Conservation (phyloP, 139 green algal species). For the Chlamydomonas applanata region DNA sequence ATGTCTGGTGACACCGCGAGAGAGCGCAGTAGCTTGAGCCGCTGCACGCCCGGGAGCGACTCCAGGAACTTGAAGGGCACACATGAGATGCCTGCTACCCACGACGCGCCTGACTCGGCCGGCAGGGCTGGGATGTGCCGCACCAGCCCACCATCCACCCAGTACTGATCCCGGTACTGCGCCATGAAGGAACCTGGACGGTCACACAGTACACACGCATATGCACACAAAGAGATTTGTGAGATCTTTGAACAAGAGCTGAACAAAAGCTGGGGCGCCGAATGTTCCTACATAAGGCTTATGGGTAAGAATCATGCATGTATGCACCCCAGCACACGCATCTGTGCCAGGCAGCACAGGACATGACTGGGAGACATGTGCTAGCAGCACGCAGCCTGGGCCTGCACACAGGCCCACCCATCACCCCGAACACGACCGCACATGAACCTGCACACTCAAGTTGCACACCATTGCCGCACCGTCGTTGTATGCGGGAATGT, state of each 20-base stretch:
- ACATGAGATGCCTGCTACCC: constrained; percentile 23
- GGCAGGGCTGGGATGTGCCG: constrained; percentile 19
- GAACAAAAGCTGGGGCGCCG: too few relatives aligned
- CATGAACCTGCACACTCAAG: constrained; percentile 51
- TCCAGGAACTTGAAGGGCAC: constrained; percentile 34
- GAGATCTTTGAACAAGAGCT: too few relatives aligned
- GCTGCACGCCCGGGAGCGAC: neutral
- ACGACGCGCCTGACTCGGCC: neutral
- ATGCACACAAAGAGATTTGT: too few relatives aligned
- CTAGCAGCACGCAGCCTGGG: neutral
- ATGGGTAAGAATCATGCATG: too few relatives aligned
- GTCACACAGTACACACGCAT: too few relatives aligned
- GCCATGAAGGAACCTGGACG: neutral
- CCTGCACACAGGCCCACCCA: neutral
- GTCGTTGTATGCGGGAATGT: constrained; percentile 66
- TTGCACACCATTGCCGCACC: constrained; percentile 23
- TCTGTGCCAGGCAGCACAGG: too few relatives aligned
- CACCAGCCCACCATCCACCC: constrained; percentile 24
- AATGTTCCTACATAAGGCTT: too few relatives aligned
- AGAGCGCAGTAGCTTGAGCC: constrained; percentile 16
- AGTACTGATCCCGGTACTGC: constrained; percentile 6
- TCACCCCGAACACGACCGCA: constrained; percentile 13
- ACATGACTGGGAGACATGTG: neutral
- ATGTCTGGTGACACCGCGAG: constrained; percentile 23
- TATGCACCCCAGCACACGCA: too few relatives aligned